phyloP scores from a whole-genome alignment of 768 basidiomycete genomes.

The Pulveroboletus ravenelii region DNA sequence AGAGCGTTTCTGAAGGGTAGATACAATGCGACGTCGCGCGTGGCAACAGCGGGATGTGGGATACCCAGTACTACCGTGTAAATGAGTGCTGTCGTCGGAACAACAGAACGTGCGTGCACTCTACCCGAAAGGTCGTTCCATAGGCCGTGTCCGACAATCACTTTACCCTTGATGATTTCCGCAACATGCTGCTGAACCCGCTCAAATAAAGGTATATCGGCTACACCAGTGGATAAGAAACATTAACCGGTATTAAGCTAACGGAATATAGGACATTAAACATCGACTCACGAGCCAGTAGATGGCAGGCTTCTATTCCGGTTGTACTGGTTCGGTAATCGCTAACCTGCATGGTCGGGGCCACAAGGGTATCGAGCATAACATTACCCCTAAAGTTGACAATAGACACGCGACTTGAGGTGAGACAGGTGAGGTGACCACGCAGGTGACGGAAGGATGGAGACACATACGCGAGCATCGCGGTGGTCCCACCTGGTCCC shows the following conservation, averaged over 20 bases:
- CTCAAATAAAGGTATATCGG: constrained; percentile 48
- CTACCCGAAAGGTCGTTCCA: constrained; percentile 80
- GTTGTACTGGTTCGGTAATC: constrained; percentile 71
- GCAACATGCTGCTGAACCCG: constrained; percentile 66
- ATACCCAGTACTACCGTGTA: constrained; percentile 62
- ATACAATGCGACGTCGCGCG: constrained; percentile 78
- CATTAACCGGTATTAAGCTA: background rate
- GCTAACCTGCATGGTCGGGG: constrained; percentile 61
- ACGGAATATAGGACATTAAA: background rate
- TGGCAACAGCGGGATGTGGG: constrained; percentile 71
- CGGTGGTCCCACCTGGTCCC: constrained; percentile 75
- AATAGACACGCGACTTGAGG: constrained; percentile 45
- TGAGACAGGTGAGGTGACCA: constrained; percentile 6
- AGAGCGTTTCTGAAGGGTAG: constrained; percentile 74
- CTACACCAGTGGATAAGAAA: constrained; percentile 12
- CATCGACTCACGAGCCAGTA: constrained; percentile 35
- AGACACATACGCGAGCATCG: constrained; percentile 70
- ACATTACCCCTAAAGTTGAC: constrained; percentile 55
- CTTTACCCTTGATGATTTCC: constrained; percentile 61
- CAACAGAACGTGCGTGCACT: constrained; percentile 8
- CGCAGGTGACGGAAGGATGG: constrained; percentile 2
- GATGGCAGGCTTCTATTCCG: constrained; percentile 42
- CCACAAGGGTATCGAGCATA: constrained; percentile 61
- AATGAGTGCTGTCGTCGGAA: constrained; percentile 7
- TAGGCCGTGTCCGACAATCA: constrained; percentile 70